phyloP scores from a whole-genome alignment of 441 rosid species.

The Biscutella laevigata region DNA sequence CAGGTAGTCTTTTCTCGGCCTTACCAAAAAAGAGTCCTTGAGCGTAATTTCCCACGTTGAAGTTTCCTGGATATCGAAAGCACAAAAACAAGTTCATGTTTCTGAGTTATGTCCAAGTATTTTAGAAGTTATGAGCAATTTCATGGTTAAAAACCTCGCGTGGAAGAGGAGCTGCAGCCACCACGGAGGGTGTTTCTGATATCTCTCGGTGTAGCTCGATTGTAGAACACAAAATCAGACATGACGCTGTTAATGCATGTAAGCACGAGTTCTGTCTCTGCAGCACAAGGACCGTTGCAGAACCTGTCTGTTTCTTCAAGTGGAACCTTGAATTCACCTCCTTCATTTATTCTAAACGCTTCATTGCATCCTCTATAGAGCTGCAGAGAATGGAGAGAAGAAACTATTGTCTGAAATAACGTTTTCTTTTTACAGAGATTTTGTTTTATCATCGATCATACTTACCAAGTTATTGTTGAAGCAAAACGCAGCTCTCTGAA shows the following conservation, averaged over 20 bases:
- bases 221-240: conserved; percentile 39
- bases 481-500: conserved; percentile 40
- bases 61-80: conserved; percentile 32
- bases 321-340: conserved; percentile 45
- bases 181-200: conserved; percentile 28
- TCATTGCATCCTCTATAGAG: conserved; percentile 39
- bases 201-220: conserved; percentile 37
- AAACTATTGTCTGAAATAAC: not conserved
- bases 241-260: conserved; percentile 36
- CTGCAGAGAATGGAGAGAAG: conserved; percentile 18
- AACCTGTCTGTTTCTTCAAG: conserved; percentile 37
- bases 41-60: conserved; percentile 33
- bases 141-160: conserved; percentile 30
- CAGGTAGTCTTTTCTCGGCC: conserved; percentile 15
- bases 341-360: conserved; percentile 36
- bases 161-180: conserved; percentile 46
- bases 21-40: conserved; percentile 29
- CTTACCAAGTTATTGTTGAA: conserved; percentile 41
- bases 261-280: conserved; percentile 44
- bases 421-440: not conserved
- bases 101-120: not conserved
- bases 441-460: not conserved
- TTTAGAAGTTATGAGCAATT: not conserved
- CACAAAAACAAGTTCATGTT: not conserved
- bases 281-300: conserved; percentile 49